Evolutionary conservation across 2,329 filamentous ascomycete genomes (phyloP).

Genomic region (Trichocomaceae sp.): DNA sequence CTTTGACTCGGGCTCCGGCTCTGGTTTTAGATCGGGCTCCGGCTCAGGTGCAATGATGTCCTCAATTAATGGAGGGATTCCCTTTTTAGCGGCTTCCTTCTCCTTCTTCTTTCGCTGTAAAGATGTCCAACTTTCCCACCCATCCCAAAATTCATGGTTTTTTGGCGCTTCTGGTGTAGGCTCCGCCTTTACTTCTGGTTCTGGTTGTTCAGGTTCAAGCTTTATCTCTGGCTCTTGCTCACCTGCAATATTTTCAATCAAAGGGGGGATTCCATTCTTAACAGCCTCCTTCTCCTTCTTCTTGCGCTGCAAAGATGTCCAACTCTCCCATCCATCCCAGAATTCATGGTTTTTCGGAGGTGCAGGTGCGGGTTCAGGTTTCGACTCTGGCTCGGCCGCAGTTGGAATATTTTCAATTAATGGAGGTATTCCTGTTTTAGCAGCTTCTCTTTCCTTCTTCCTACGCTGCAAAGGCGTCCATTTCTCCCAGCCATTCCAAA

Average conservation of each 20-base stretch:
- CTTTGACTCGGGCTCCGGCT: constrained; percentile 20
- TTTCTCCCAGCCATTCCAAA: constrained; percentile 9
- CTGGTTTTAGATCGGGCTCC: constrained; percentile 24
- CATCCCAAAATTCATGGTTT: constrained; percentile 10
- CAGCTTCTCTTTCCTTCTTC: constrained; percentile 10
- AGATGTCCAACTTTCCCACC: constrained; percentile 5
- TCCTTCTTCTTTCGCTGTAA: constrained; percentile 9
- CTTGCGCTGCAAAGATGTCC: not conserved
- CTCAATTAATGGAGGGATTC: constrained; percentile 8
- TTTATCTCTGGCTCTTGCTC: constrained; percentile 5
- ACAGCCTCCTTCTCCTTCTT: constrained; percentile 10
- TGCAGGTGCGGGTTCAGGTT: constrained; percentile 20
- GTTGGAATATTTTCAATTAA: constrained; percentile 1
- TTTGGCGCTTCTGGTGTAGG: constrained; percentile 26
- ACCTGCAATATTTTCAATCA: not conserved
- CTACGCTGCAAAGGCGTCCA: not conserved
- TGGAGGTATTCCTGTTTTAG: constrained; percentile 8
- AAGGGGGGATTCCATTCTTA: constrained; percentile 6
- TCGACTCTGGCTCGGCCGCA: constrained; percentile 17
- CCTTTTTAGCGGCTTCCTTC: constrained; percentile 7
- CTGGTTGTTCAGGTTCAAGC: constrained; percentile 10
- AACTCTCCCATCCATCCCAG: constrained; percentile 7
- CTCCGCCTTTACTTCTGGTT: constrained; percentile 12
- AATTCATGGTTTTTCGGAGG: constrained; percentile 17
- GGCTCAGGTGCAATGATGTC: constrained; percentile 35